Evolutionary conservation across 495 filamentous ascomycete genomes (phyloP).

Genomic region (Penicillium crystallinum): DNA sequence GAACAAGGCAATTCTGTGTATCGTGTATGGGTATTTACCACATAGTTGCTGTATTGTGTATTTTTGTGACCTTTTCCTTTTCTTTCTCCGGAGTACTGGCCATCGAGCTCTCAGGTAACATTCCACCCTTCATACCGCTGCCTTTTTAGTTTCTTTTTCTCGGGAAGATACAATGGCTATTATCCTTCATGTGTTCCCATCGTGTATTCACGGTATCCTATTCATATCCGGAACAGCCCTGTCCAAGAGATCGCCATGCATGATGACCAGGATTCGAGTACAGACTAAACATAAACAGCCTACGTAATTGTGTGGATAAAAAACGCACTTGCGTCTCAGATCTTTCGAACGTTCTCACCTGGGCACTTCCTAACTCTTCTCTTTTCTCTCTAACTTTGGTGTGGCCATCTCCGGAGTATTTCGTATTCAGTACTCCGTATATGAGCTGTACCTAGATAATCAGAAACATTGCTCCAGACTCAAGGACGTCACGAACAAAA

Average conservation of each 20-base stretch:
- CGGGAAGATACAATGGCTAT: no score
- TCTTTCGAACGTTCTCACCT: background rate
- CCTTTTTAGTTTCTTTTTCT: background rate
- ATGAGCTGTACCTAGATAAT: no score
- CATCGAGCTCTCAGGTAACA: constrained; percentile 1
- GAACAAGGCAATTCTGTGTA: background rate
- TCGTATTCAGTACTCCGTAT: no score
- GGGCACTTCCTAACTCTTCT: no score
- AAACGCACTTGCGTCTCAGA: background rate
- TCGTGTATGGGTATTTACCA: background rate
- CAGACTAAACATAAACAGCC: background rate
- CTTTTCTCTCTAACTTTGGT: no score
- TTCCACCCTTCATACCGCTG: constrained; percentile 6
- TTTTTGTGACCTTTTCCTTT: background rate
- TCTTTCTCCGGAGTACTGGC: background rate
- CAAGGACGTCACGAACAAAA: no score
- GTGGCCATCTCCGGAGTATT: no score
- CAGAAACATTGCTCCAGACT: no score
- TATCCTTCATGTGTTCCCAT: no score
- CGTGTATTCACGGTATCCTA: background rate
- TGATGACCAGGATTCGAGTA: background rate
- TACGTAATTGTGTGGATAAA: constrained; percentile 5
- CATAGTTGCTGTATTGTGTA: background rate
- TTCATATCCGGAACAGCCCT: background rate
- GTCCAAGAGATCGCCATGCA: background rate